Conservation (phyloP, 805 yeast genomes). For the Ogataea pini region DNA sequence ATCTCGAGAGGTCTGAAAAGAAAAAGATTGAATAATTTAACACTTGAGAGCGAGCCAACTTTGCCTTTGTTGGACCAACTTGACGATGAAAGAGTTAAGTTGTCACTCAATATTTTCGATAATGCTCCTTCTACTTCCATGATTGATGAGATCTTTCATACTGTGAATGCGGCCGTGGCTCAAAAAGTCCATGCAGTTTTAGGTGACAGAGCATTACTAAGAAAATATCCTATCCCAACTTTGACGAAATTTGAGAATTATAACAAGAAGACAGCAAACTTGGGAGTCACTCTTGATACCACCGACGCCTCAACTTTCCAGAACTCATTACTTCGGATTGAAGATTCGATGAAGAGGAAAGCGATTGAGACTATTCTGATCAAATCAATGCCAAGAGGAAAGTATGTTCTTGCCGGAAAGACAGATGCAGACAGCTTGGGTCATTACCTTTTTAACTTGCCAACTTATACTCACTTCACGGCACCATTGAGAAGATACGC, state of each 20-base stretch:
- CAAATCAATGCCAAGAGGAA: conserved; percentile 84
- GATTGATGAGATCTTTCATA: conserved; percentile 73
- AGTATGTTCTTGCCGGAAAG: conserved; percentile 85
- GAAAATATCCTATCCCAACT: conserved; percentile 87
- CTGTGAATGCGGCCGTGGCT: conserved; percentile 84
- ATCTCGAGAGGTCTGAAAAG: conserved; percentile 71
- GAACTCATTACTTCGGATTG: conserved; percentile 63
- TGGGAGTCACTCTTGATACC: conserved; percentile 73
- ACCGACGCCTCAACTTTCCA: conserved; percentile 70
- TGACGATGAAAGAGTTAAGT: conserved; percentile 80
- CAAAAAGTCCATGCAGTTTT: conserved; percentile 70
- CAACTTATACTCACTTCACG: conserved; percentile 91
- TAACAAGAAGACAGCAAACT: conserved; percentile 63
- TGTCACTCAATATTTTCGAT: conserved; percentile 72
- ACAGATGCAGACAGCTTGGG: conserved; percentile 75
- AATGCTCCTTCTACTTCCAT: conserved; percentile 56
- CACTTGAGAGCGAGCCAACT: conserved; percentile 49
- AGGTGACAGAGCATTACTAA: conserved; percentile 79
- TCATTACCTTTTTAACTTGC: conserved; percentile 80
- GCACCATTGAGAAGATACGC: conserved; percentile 91
- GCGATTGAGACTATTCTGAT: conserved; percentile 77
- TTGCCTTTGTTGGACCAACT: conserved; percentile 73
- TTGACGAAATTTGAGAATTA: conserved; percentile 78
- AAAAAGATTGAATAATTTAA: conserved; percentile 56
- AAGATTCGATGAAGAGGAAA: conserved; percentile 61